Evolutionary conservation across 257 asterid species (phyloP).

Genomic region (Scutellaria baicalensis): DNA sequence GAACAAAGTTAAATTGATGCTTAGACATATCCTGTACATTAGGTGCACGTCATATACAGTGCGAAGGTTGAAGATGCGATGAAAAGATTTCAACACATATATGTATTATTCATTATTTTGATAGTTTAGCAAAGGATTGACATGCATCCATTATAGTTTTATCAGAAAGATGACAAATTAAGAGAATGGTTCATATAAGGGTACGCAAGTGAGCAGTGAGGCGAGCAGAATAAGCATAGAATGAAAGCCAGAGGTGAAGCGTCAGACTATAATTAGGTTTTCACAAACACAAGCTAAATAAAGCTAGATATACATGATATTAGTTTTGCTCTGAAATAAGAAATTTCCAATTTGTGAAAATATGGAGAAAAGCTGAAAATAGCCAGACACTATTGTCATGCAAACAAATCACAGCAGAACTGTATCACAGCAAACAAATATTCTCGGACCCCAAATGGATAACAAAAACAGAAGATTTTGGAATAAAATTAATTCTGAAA

Average conservation of each 20-base stretch:
- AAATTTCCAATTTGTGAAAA: neutral
- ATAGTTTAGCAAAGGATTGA: too few relatives aligned
- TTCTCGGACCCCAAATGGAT: neutral
- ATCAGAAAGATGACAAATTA: neutral
- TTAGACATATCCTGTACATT: slow-evolving; percentile 1
- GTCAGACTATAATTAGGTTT: neutral
- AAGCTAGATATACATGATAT: neutral
- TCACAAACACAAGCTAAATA: neutral
- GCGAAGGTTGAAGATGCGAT: too few relatives aligned
- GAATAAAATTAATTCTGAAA: neutral
- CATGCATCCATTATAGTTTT: neutral
- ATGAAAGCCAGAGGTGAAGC: neutral
- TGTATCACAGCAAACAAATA: neutral
- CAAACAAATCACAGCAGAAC: neutral
- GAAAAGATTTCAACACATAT: too few relatives aligned
- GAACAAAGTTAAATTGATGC: slow-evolving; percentile 17
- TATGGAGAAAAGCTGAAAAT: neutral
- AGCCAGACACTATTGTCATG: neutral
- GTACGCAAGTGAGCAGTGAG: neutral
- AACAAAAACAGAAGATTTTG: neutral
- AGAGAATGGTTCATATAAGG: neutral
- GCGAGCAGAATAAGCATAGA: neutral
- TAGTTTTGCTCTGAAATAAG: neutral
- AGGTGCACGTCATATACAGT: too few relatives aligned
- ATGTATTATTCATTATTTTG: too few relatives aligned